Evolutionary conservation across 768 basidiomycete species (phyloP).

Genomic region (Boletus tylopilopsis): DNA sequence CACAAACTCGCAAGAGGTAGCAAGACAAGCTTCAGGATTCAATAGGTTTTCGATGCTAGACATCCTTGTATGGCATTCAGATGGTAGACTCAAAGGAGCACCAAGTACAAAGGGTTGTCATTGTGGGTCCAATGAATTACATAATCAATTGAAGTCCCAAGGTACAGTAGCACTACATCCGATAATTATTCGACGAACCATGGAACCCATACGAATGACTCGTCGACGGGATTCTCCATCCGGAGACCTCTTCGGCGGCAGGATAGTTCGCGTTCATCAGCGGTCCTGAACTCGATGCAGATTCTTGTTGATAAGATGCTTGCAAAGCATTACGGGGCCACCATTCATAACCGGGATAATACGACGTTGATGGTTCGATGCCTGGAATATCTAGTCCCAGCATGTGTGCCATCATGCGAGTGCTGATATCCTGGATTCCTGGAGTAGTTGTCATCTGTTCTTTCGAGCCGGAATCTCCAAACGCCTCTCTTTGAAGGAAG

Average conservation of each 20-base stretch:
- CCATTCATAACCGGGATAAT: conserved; percentile 57
- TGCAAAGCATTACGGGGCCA: conserved; percentile 44
- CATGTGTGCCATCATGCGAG: conserved; percentile 71
- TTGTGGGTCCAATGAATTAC: conserved; percentile 34
- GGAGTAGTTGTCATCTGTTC: conserved; percentile 20
- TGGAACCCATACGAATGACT: conserved; percentile 21
- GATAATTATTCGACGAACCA: conserved; percentile 18
- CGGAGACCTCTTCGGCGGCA: conserved; percentile 10
- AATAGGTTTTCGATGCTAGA: conserved; percentile 53
- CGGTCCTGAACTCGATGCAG: conserved; percentile 6
- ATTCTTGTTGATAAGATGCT: conserved; percentile 13
- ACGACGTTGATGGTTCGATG: conserved; percentile 51
- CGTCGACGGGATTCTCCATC: conserved; percentile 19
- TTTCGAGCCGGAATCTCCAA: conserved; percentile 25
- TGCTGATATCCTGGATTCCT: conserved; percentile 61
- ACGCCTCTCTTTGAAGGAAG: conserved; percentile 41
- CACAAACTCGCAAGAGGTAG: conserved; percentile 41
- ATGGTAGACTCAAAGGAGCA: conserved; percentile 12
- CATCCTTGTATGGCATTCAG: conserved; percentile 38
- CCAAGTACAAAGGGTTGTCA: conserved; percentile 10
- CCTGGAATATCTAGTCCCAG: conserved; percentile 63
- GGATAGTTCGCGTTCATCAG: conserved; percentile 17
- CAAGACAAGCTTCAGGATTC: conserved; percentile 47
- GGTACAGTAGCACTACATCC: no score
- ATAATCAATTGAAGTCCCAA: no score